Evolutionary conservation across 179 eudicot genomes (phyloP).

Genomic region (Monotropa hypopitys): DNA sequence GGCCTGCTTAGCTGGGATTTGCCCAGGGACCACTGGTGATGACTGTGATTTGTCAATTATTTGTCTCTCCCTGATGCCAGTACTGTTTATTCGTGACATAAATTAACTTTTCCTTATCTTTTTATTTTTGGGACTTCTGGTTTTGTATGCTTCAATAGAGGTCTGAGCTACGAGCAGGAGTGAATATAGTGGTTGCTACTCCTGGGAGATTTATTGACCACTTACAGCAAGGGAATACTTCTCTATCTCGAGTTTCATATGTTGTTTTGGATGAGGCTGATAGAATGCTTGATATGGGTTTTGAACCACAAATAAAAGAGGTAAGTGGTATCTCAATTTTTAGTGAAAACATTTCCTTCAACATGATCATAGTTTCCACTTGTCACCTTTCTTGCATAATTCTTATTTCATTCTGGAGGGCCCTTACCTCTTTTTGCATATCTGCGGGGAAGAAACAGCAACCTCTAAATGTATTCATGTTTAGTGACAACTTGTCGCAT

Average conservation of each 20-base stretch:
- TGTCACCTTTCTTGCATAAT: not conserved
- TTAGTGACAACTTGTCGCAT: not conserved
- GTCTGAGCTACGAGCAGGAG: conserved; percentile 48
- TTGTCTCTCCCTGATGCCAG: not conserved
- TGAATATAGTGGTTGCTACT: conserved; percentile 41
- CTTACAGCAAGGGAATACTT: conserved; percentile 46
- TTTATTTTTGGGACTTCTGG: not conserved
- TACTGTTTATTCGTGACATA: not conserved
- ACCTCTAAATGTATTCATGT: not conserved
- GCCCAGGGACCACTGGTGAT: not conserved
- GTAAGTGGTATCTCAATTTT: conserved; percentile 13
- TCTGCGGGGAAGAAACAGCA: not conserved
- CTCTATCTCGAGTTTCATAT: conserved; percentile 31
- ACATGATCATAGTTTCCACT: not conserved
- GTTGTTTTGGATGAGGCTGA: conserved; percentile 49
- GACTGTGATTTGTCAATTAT: not conserved
- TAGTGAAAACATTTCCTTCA: conserved; percentile 1
- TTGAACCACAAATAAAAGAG: conserved; percentile 49
- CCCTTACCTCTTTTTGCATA: not conserved
- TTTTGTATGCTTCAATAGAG: conserved; percentile 23
- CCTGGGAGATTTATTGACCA: conserved; percentile 52
- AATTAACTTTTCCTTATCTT: not conserved
- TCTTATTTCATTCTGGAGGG: not conserved
- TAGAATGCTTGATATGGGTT: conserved; percentile 53
- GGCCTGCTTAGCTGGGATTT: not conserved